phyloP scores from a whole-genome alignment of 1,284 basidiomycete genomes.

The Termitomyces sp. region DNA sequence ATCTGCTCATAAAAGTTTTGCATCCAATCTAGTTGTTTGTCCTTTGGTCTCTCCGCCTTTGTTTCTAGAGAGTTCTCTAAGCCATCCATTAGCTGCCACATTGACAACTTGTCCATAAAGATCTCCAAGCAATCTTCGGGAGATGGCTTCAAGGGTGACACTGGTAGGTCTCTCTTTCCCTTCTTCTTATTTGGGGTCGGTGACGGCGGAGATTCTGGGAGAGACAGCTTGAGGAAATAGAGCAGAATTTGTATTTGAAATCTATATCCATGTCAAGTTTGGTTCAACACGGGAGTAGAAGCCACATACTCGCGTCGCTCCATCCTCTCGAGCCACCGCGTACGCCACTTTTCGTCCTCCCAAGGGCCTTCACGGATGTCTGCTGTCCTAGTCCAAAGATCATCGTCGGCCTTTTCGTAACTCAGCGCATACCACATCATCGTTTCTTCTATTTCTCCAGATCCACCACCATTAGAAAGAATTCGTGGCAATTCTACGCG shows the following conservation, averaged over 20 bases:
- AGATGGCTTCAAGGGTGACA: slow-evolving; percentile 13
- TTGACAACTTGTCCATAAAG: slow-evolving; percentile 72
- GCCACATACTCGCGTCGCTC: slow-evolving; percentile 64
- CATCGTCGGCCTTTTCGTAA: slow-evolving; percentile 46
- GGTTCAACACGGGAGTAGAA: not conserved
- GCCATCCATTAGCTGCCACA: slow-evolving; percentile 63
- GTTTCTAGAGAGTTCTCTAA: slow-evolving; percentile 13
- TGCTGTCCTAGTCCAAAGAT: slow-evolving; percentile 19
- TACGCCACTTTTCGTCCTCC: slow-evolving; percentile 48
- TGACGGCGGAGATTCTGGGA: slow-evolving; percentile 40
- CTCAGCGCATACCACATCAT: slow-evolving; percentile 70
- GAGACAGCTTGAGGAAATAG: slow-evolving; percentile 56
- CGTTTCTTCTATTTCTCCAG: slow-evolving; percentile 56
- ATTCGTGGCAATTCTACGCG: slow-evolving; percentile 53
- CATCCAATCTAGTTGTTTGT: slow-evolving; percentile 62
- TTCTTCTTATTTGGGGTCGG: slow-evolving; percentile 28
- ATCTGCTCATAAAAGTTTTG: slow-evolving; percentile 62
- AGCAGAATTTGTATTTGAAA: slow-evolving; percentile 70
- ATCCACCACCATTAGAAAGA: slow-evolving; percentile 51
- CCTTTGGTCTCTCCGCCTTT: slow-evolving; percentile 9
- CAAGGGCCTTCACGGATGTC: slow-evolving; percentile 27
- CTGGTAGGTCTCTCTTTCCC: slow-evolving; percentile 28
- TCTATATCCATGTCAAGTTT: slow-evolving; percentile 30
- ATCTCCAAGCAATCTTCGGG: slow-evolving; percentile 54
- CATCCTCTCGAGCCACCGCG: slow-evolving; percentile 54